Percentiles rank a stretch among this genome's conserved stretches.
These are phyloP conservation scores for Cryomyces antarcticus DNA, from an alignment of 495 filamentous ascomycete genomes.

Conservation along the genomic window DNA sequence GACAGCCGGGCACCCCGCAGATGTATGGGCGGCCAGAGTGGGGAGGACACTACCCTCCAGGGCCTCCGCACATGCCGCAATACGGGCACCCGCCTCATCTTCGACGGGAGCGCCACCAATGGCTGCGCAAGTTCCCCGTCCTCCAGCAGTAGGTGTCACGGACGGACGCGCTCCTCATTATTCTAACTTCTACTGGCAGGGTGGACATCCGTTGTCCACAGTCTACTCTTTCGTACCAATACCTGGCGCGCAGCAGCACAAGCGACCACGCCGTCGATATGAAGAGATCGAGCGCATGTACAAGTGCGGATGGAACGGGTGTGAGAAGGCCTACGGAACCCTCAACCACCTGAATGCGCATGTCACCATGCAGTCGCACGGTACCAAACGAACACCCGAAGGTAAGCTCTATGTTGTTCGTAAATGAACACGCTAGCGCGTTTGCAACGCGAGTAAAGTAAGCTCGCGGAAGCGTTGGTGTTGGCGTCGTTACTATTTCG, in stretches of 20 bases:
- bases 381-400: slow-evolving; percentile 83
- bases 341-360: slow-evolving; percentile 93
- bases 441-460: too few relatives aligned
- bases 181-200: slow-evolving; percentile 10
- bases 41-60: slow-evolving; percentile 44
- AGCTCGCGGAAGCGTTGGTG: too few relatives aligned
- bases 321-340: slow-evolving; percentile 94
- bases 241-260: slow-evolving; percentile 91
- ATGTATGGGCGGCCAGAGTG: slow-evolving; percentile 71
- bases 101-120: slow-evolving; percentile 15
- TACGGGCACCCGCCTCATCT: slow-evolving; percentile 39
- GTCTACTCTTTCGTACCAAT: slow-evolving; percentile 98
- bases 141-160: slow-evolving; percentile 16
- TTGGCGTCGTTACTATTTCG: too few relatives aligned
- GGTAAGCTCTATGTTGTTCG: slow-evolving; percentile 33
- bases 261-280: slow-evolving; percentile 81
- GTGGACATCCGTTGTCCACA: slow-evolving; percentile 28
- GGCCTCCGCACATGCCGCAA: slow-evolving; percentile 39
- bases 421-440: background rate
- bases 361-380: slow-evolving; percentile 95
- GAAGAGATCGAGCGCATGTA: slow-evolving; percentile 99
- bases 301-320: slow-evolving; percentile 96
- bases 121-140: slow-evolving; percentile 17
- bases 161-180: background rate
- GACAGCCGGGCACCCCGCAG: slow-evolving; percentile 19